Base-by-base conservation (phyloP, 2,329 filamentous ascomycete species). In the Dactylonectria macrodidyma region DNA sequence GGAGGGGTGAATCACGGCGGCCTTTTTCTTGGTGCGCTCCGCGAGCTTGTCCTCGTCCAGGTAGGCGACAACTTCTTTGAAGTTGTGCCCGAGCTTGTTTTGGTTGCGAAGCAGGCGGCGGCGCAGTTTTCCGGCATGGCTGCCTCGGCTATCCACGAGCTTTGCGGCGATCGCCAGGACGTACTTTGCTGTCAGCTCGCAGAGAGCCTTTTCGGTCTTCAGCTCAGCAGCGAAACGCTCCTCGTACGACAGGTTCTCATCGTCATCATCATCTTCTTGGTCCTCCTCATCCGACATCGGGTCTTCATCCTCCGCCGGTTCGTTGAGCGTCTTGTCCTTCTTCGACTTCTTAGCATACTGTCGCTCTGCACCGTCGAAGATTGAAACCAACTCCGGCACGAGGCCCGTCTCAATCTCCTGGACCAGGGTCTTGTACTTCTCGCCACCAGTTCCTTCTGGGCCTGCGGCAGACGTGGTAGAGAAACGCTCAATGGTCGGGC, bases 121-220 rank as follows among this genome's bases (percentile, higher is more conserved):
- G 70, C 89, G 88, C 41, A 97, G 86, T 77, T 89, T 89, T 34
- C 89, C 90, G 9, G 87, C 87, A 34, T 88, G 83, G 11, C 87
- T 82, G 7, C 89, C 90, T 1, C 84, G 85, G 48, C 85, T 83
- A 77, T 97, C 94, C 58, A 98, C 85, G 47, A 95, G 90, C 60
- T 90, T 90, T 22, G 91, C 93, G 10, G 93, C 85, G 24, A 97
- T 90, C 12, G 92, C 92, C 48, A 97, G 88, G 44, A 98, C 93
- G 50, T 97, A 89, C 78, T 96, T 97, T 69, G 91, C 92, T 0
- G 95, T 91, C 30, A 98, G 85, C 75, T 95, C 92, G 80, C 95
- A 98, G 1, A 98, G 87, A 22, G 91, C 89, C 78, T 95, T 92
- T 81, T 98, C 96, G 0, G 94, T 91, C 66, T 95, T 87, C 38